These are phyloP conservation scores for Penicillium cosmopolitanum DNA, from an alignment of 495 filamentous ascomycete species.

Conservation along the genomic window DNA sequence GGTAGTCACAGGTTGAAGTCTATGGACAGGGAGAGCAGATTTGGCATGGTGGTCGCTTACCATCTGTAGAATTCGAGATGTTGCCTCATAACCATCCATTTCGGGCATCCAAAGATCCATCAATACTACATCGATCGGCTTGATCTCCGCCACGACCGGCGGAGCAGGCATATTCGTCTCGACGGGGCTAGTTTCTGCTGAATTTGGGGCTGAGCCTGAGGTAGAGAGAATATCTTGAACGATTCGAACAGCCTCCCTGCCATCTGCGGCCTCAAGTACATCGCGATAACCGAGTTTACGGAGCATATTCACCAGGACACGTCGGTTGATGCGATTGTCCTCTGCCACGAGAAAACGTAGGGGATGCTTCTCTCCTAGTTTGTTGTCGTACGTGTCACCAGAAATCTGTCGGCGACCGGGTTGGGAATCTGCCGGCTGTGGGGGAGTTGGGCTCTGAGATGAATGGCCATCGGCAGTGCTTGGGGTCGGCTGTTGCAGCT, in stretches of 20 bases:
- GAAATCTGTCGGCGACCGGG: slow-evolving; percentile 26
- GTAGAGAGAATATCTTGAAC: slow-evolving; percentile 51
- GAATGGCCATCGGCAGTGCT: slow-evolving; percentile 37
- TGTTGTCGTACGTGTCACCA: slow-evolving; percentile 39
- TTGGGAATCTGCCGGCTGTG: slow-evolving; percentile 27
- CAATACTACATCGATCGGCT: slow-evolving; percentile 66
- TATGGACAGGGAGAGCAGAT: slow-evolving; percentile 14
- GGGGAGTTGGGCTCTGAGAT: slow-evolving; percentile 33
- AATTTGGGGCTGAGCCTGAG: slow-evolving; percentile 16
- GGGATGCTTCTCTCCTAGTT: slow-evolving; percentile 61
- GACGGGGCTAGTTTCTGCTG: background rate
- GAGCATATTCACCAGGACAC: slow-evolving; percentile 71
- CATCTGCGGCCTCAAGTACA: slow-evolving; percentile 72
- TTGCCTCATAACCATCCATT: slow-evolving; percentile 81
- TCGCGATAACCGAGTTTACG: slow-evolving; percentile 68
- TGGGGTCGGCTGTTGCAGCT: slow-evolving; percentile 39
- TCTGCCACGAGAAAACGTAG: slow-evolving; percentile 76
- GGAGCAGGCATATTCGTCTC: slow-evolving; percentile 13
- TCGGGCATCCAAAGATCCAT: slow-evolving; percentile 91
- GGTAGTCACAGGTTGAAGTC: slow-evolving; percentile 5
- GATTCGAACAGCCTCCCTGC: slow-evolving; percentile 70
- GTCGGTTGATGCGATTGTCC: slow-evolving; percentile 82
- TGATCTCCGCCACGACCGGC: slow-evolving; percentile 29
- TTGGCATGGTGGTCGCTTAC: slow-evolving; percentile 39
- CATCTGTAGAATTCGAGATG: slow-evolving; percentile 64